phyloP scores from a whole-genome alignment of 202 grass and related monocot genomes.

The Musa balbisiana region DNA sequence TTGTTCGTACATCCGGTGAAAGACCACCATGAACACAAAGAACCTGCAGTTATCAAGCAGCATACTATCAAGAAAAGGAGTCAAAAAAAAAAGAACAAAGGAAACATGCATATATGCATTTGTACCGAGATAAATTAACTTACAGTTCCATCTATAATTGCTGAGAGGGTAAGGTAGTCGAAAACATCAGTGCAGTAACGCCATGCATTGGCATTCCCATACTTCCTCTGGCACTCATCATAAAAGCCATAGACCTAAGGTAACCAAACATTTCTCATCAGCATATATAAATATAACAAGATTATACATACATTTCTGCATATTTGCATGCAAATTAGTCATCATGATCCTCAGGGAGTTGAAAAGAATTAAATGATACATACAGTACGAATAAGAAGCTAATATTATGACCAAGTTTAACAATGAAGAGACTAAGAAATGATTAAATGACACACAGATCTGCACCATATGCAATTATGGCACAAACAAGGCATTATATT shows the following conservation, averaged over 20 bases:
- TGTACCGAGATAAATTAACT: constrained; percentile 18
- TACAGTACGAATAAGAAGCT: no score
- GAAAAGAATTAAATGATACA: no score
- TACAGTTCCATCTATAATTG: constrained; percentile 97
- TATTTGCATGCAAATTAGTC: no score
- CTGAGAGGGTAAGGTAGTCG: constrained; percentile 92
- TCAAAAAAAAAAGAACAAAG: constrained; percentile 10
- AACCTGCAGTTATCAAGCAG: constrained; percentile 42
- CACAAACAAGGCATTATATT: no score
- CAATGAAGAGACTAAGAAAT: no score
- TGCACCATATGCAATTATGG: no score
- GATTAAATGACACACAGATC: no score
- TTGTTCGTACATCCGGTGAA: constrained; percentile 83
- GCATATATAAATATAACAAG: no score
- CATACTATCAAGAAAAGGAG: constrained; percentile 1
- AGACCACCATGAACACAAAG: constrained; percentile 96
- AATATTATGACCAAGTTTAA: no score
- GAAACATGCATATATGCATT: background rate
- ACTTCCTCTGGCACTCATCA: constrained; percentile 98
- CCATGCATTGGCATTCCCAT: constrained; percentile 98
- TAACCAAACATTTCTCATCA: background rate
- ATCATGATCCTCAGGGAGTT: no score
- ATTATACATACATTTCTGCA: no score
- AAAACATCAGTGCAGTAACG: constrained; percentile 99
- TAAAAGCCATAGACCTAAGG: constrained; percentile 96